Conservation (phyloP, 805 yeast species). For the Wilhelminamyces savonicus region DNA sequence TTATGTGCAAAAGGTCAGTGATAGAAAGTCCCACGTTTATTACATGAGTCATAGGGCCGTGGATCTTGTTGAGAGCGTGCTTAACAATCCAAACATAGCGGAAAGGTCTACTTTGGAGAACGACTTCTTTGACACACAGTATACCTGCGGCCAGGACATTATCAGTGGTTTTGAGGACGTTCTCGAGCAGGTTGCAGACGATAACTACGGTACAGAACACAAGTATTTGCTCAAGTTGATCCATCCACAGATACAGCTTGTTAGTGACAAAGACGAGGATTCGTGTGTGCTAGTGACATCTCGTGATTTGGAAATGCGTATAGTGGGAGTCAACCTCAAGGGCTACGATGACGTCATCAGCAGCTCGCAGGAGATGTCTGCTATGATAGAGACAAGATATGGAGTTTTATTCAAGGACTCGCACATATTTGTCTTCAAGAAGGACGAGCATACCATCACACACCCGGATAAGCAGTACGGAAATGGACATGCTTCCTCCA, state of each 20-base stretch:
- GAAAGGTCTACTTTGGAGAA: background rate
- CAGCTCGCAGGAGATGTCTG: slow-evolving; percentile 26
- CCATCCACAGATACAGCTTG: slow-evolving; percentile 77
- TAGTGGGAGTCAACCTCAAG: slow-evolving; percentile 37
- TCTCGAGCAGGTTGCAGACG: too few relatives aligned
- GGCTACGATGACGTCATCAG: slow-evolving; percentile 31
- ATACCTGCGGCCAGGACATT: slow-evolving; percentile 12
- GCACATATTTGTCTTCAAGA: slow-evolving; percentile 46
- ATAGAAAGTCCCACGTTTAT: slow-evolving; percentile 36
- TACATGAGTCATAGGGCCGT: slow-evolving; percentile 46
- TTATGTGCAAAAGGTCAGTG: slow-evolving; percentile 43
- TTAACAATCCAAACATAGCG: slow-evolving; percentile 14
- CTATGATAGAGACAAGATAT: slow-evolving; percentile 48
- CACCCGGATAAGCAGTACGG: slow-evolving; percentile 10
- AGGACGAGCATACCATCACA: slow-evolving; percentile 17
- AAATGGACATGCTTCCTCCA: slow-evolving; percentile 1
- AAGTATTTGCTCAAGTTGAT: slow-evolving; percentile 62
- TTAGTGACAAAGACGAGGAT: slow-evolving; percentile 39
- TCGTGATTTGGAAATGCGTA: slow-evolving; percentile 52
- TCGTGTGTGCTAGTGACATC: slow-evolving; percentile 49
- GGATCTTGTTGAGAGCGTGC: slow-evolving; percentile 39
- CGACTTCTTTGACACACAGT: too few relatives aligned
- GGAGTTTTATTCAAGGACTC: slow-evolving; percentile 53
- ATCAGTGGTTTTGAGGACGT: slow-evolving; percentile 48
- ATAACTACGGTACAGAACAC: slow-evolving; percentile 34